Conservation (phyloP, 2,329 filamentous ascomycete species). For the Nectriaceae sp. region DNA sequence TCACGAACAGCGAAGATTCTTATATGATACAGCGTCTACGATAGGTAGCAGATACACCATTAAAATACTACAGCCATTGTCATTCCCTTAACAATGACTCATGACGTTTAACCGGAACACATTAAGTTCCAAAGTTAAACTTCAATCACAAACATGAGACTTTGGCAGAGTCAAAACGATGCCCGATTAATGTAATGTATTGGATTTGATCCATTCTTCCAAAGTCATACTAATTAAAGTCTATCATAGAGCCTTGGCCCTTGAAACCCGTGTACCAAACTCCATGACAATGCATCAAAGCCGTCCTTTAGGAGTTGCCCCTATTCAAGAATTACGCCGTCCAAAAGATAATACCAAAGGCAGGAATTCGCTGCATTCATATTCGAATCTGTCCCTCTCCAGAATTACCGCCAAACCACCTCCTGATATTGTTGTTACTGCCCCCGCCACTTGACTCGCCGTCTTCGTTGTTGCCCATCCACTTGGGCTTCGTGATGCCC, state of each 20-base stretch:
- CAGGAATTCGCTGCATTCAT: conserved; percentile 11
- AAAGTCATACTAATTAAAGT: neutral
- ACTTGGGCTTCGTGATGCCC: conserved; percentile 74
- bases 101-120: no score
- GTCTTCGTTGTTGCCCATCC: conserved; percentile 67
- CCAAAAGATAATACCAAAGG: neutral
- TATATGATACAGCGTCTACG: neutral
- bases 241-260: neutral
- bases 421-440: conserved; percentile 46
- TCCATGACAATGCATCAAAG: conserved; percentile 18
- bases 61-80: no score
- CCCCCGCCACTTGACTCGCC: conserved; percentile 29
- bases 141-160: no score
- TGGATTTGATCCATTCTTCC: no score
- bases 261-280: conserved; percentile 10
- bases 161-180: no score
- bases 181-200: no score
- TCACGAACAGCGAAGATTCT: neutral
- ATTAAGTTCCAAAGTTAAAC: no score
- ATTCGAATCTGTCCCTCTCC: conserved; percentile 37
- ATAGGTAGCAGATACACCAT: neutral
- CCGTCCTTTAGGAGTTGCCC: neutral
- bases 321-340: conserved; percentile 9
- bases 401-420: conserved; percentile 57
- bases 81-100: no score